Percentiles rank a stretch among this genome's conserved stretches.
Conservation (phyloP, 2,329 filamentous ascomycete genomes). For the Phyllosticta citrichinensis region DNA sequence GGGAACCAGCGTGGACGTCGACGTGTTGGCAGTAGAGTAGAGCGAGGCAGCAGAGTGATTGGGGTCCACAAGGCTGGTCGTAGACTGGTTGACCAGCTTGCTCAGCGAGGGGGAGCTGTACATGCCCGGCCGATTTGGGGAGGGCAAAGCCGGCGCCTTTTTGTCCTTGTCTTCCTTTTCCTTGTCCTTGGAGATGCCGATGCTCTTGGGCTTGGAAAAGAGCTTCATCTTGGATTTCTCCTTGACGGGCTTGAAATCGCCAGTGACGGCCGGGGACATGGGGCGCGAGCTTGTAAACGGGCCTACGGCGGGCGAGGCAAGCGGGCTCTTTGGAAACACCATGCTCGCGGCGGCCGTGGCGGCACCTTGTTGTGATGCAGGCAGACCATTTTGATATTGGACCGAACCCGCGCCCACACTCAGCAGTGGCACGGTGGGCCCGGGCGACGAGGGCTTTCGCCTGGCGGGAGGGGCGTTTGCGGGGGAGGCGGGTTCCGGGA, state of each 20-base stretch:
- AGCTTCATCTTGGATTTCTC: slow-evolving; percentile 75
- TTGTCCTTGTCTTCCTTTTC: slow-evolving; percentile 35
- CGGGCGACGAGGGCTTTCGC: slow-evolving; percentile 37
- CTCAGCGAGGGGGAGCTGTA: slow-evolving; percentile 55
- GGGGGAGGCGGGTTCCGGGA: slow-evolving; percentile 44
- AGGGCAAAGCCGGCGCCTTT: slow-evolving; percentile 59
- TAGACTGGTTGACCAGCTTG: slow-evolving; percentile 54
- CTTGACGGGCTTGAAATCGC: slow-evolving; percentile 51
- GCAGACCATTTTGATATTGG: slow-evolving; percentile 50
- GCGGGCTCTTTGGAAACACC: slow-evolving; percentile 57
- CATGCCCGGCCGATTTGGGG: slow-evolving; percentile 60
- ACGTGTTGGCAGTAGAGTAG: slow-evolving; percentile 67
- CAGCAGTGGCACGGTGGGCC: slow-evolving; percentile 40
- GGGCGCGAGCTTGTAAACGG: slow-evolving; percentile 14
- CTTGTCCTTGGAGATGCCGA: slow-evolving; percentile 58
- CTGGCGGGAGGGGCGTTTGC: slow-evolving; percentile 17
- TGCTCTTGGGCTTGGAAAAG: slow-evolving; percentile 63
- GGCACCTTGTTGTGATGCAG: slow-evolving; percentile 51
- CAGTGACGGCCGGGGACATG: slow-evolving; percentile 12
- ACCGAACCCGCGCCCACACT: background rate
- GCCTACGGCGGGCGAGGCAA: slow-evolving; percentile 31
- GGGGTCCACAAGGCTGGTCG: slow-evolving; percentile 57
- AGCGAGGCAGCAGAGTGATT: slow-evolving; percentile 45
- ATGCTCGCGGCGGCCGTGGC: slow-evolving; percentile 64
- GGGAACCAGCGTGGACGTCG: slow-evolving; percentile 65